Evolutionary conservation across 371 early-diverging fungal species (phyloP).

Genomic region (Actinomortierella wolfii): DNA sequence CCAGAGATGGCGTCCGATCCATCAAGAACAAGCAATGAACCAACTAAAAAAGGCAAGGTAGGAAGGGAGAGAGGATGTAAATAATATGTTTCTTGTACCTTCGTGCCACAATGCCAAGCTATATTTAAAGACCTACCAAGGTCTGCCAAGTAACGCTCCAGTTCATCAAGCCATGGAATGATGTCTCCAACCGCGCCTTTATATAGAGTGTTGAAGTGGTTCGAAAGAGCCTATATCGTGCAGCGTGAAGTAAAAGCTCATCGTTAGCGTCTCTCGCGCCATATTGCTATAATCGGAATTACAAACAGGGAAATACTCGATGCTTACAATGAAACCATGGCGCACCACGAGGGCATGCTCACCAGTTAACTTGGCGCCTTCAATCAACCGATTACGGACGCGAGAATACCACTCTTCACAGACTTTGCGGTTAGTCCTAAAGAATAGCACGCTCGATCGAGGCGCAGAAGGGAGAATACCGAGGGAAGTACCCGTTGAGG

Average conservation of each 20-base stretch:
- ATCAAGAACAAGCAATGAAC: slow-evolving; percentile 18
- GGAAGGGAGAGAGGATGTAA: too few relatives aligned
- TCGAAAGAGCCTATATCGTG: slow-evolving; percentile 17
- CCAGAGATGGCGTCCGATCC: slow-evolving; percentile 35
- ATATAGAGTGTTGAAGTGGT: slow-evolving; percentile 21
- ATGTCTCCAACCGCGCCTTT: slow-evolving; percentile 36
- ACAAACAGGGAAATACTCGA: neutral
- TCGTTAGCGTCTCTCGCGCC: too few relatives aligned
- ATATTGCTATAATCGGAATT: too few relatives aligned
- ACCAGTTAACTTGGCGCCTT: slow-evolving; percentile 51
- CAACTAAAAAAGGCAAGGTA: slow-evolving; percentile 15
- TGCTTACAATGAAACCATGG: slow-evolving; percentile 47
- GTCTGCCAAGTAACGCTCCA: slow-evolving; percentile 28
- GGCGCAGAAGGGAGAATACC: slow-evolving; percentile 63
- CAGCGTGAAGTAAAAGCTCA: too few relatives aligned
- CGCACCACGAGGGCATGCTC: slow-evolving; percentile 52
- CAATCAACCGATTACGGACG: slow-evolving; percentile 56
- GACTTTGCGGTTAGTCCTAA: slow-evolving; percentile 71
- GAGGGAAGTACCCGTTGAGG: slow-evolving; percentile 65
- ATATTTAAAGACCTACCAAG: slow-evolving; percentile 19
- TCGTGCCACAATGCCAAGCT: neutral
- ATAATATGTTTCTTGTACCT: neutral
- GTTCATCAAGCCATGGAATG: slow-evolving; percentile 32
- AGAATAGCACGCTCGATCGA: slow-evolving; percentile 69
- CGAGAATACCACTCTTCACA: slow-evolving; percentile 80